Evolutionary conservation across 352 stramenopile species (phyloP).

Genomic region (Pseudoperonospora humuli): DNA sequence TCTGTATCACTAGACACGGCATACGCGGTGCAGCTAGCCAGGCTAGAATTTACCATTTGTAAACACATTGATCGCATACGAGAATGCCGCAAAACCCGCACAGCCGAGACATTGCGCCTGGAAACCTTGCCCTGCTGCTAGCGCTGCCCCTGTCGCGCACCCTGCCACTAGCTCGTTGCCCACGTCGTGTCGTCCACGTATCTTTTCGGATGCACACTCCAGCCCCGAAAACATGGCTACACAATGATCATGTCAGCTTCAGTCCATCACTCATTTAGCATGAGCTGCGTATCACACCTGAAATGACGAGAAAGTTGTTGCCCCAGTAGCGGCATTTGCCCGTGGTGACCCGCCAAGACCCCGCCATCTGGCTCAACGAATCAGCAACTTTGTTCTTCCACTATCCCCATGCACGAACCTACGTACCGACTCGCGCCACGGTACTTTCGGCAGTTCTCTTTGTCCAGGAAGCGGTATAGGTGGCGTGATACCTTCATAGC

Average conservation of each 20-base stretch:
- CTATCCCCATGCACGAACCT: background rate
- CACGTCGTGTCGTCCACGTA: slow-evolving; percentile 90
- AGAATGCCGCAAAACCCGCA: slow-evolving; percentile 89
- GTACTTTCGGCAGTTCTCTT: slow-evolving; percentile 69
- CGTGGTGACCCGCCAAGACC: slow-evolving; percentile 55
- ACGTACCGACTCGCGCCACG: slow-evolving; percentile 64
- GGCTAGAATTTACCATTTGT: slow-evolving; percentile 73
- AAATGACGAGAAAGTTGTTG: slow-evolving; percentile 86
- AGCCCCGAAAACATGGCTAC: slow-evolving; percentile 91
- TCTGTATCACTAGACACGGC: slow-evolving; percentile 13
- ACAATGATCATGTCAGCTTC: background rate
- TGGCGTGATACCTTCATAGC: slow-evolving; percentile 81
- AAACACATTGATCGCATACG: slow-evolving; percentile 84
- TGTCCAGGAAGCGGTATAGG: slow-evolving; percentile 73
- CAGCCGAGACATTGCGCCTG: slow-evolving; percentile 91
- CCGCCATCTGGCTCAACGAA: slow-evolving; percentile 33
- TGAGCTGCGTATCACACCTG: slow-evolving; percentile 19
- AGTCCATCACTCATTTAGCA: background rate
- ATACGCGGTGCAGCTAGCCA: slow-evolving; percentile 2
- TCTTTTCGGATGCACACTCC: slow-evolving; percentile 93
- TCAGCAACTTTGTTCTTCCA: background rate
- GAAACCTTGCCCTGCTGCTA: slow-evolving; percentile 90
- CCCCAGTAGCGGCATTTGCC: slow-evolving; percentile 81
- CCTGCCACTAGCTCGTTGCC: slow-evolving; percentile 91
- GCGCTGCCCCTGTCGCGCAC: slow-evolving; percentile 91